phyloP scores from a whole-genome alignment of 2,329 filamentous ascomycete genomes.

The Penicillium polonicum region DNA sequence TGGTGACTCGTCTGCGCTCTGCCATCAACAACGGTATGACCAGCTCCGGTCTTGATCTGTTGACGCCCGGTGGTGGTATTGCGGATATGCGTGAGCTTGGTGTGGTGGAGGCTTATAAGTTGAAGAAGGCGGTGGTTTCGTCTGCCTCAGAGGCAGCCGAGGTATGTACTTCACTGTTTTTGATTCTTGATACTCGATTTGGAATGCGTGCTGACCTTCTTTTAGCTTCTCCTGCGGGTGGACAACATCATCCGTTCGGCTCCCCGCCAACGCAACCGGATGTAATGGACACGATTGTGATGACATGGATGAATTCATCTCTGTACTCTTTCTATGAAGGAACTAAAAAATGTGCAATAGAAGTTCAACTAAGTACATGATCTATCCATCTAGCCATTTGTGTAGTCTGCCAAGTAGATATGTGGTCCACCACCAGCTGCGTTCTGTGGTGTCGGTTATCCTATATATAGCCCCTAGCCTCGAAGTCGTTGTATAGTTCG shows the following conservation, averaged over 20 bases:
- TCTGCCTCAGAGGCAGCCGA: slow-evolving; percentile 96
- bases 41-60: slow-evolving; percentile 84
- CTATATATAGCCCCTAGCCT: too few relatives aligned
- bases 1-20: slow-evolving; percentile 87
- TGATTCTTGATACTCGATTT: not conserved
- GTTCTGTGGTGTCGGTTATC: too few relatives aligned
- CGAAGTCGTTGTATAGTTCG: not conserved
- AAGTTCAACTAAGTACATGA: slow-evolving; percentile 14
- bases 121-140: slow-evolving; percentile 96
- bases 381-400: slow-evolving; percentile 1
- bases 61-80: slow-evolving; percentile 86
- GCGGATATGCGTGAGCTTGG: slow-evolving; percentile 94
- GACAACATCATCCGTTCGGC: slow-evolving; percentile 97
- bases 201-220: slow-evolving; percentile 16
- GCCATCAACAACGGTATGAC: slow-evolving; percentile 93
- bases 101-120: slow-evolving; percentile 96
- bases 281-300: slow-evolving; percentile 49
- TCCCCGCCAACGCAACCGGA: slow-evolving; percentile 75
- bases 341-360: slow-evolving; percentile 19
- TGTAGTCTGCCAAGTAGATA: not conserved
- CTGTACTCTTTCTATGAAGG: slow-evolving; percentile 14
- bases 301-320: slow-evolving; percentile 20
- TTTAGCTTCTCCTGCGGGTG: slow-evolving; percentile 79
- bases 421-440: too few relatives aligned
- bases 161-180: slow-evolving; percentile 56